Conservation (phyloP, 108 stramenopile genomes). For the Conticribra guillardii region DNA sequence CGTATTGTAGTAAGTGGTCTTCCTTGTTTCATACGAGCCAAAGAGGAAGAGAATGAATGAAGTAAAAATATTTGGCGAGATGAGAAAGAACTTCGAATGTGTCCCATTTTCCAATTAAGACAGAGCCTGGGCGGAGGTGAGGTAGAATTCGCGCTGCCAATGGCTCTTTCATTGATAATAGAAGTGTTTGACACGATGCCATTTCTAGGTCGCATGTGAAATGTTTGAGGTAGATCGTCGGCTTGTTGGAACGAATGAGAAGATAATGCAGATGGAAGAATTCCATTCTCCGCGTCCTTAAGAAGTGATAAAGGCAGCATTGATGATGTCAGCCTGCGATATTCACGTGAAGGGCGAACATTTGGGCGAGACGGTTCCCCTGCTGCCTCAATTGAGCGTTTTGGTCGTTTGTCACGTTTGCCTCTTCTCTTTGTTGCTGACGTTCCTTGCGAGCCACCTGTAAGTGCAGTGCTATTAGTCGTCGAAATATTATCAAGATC, state of each 20-base stretch:
- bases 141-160: neutral
- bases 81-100: conserved; percentile 56
- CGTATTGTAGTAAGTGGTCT: conserved; percentile 62
- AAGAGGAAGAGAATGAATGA: conserved; percentile 51
- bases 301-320: neutral
- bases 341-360: neutral
- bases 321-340: conserved; percentile 9
- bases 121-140: conserved; percentile 35
- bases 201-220: neutral
- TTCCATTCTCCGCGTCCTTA: neutral
- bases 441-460: conserved; percentile 13
- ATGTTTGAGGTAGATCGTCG: neutral
- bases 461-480: conserved; percentile 1
- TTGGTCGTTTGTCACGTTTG: conserved; percentile 61
- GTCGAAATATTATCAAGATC: conserved; percentile 20
- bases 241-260: neutral
- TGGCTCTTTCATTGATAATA: neutral
- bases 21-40: conserved; percentile 64
- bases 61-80: conserved; percentile 65
- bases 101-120: conserved; percentile 51
- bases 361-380: neutral
- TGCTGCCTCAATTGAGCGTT: neutral
- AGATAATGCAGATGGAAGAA: neutral
- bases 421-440: conserved; percentile 55
- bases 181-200: neutral